These are phyloP conservation scores for Solanum sitiens DNA, from an alignment of 257 asterid genomes.

Conservation along the genomic window DNA sequence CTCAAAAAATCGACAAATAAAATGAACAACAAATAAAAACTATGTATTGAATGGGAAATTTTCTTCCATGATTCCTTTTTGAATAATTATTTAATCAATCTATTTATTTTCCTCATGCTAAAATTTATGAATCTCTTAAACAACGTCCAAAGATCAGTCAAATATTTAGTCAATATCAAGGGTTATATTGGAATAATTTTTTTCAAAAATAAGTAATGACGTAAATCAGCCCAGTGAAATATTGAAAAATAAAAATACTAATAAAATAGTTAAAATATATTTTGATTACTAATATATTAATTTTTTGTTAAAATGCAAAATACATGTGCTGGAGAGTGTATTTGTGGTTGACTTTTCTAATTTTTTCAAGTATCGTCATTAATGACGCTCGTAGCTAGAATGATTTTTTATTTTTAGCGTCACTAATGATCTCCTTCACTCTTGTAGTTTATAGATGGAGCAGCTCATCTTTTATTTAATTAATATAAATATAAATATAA, in stretches of 20 bases:
- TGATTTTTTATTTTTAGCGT: background rate
- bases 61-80: background rate
- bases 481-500: background rate
- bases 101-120: background rate
- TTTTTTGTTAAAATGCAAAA: background rate
- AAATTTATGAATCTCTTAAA: background rate
- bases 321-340: background rate
- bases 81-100: background rate
- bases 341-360: constrained; percentile 14
- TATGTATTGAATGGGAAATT: background rate
- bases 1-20: background rate
- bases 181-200: background rate
- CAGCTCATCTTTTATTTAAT: background rate
- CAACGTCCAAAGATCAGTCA: background rate
- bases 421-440: background rate
- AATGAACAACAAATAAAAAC: background rate
- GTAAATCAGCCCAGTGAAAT: background rate
- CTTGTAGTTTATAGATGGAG: background rate
- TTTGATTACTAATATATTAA: background rate
- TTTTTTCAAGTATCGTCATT: constrained; percentile 21
- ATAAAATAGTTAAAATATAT: background rate
- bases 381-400: constrained; percentile 21
- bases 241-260: background rate
- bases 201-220: background rate
- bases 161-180: background rate